A percentile compares a stretch with the other conserved stretches of the same genome.
Conservation (phyloP, 495 filamentous ascomycete genomes). For the Penicillium taxi region DNA sequence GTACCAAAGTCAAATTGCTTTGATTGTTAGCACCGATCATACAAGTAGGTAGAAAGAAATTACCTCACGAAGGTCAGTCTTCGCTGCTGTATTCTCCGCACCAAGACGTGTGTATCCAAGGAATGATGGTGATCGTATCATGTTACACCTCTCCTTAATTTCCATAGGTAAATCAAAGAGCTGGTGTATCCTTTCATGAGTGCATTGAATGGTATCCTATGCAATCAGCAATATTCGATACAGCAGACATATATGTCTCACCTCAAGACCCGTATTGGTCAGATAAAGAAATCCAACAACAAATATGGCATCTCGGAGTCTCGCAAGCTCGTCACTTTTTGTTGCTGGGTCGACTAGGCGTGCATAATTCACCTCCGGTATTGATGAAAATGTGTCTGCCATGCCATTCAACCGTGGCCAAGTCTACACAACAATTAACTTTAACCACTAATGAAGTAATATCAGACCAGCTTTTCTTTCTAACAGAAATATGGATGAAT, state of each 20-base stretch:
- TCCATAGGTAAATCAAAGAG: conserved; percentile 76
- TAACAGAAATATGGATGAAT: too few species aligned
- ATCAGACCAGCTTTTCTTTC: too few species aligned
- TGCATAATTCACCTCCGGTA: conserved; percentile 72
- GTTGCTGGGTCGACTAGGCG: conserved; percentile 55
- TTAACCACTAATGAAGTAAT: too few species aligned
- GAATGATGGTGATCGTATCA: conserved; percentile 68
- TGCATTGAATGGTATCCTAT: conserved; percentile 56
- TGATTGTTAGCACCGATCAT: neutral
- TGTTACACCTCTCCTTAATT: conserved; percentile 73
- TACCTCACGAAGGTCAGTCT: conserved; percentile 38
- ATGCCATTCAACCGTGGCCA: conserved; percentile 11
- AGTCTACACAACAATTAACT: neutral
- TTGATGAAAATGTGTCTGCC: conserved; percentile 51
- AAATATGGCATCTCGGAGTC: conserved; percentile 72
- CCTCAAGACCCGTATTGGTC: conserved; percentile 74
- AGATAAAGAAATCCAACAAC: conserved; percentile 90
- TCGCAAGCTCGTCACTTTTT: conserved; percentile 60
- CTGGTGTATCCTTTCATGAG: conserved; percentile 59
- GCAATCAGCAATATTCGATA: conserved; percentile 27
- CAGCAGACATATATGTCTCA: conserved; percentile 8
- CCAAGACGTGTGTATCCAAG: conserved; percentile 44
- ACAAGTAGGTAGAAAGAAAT: neutral
- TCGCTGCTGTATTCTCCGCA: conserved; percentile 38
- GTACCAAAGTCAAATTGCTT: conserved; percentile 42